Evolutionary conservation across 2,329 filamentous ascomycete species (phyloP), one percentile per base, ranked within the genome.

Genomic region (Colletotrichum acutatum): DNA sequence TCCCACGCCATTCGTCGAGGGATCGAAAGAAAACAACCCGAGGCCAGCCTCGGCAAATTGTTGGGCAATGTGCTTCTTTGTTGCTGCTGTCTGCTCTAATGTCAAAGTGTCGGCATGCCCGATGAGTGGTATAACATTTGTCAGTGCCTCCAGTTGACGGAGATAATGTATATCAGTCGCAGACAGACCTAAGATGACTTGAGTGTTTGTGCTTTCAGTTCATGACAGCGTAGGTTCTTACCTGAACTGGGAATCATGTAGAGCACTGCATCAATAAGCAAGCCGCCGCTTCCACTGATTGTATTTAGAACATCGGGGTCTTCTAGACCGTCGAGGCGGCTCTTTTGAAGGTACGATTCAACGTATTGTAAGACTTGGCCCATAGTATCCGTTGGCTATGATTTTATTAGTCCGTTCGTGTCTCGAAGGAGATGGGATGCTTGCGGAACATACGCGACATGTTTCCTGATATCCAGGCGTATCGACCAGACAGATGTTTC

Each of bases 401-500:
- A 19, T 42, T 14, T 19, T 61, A 58, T 75, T 26, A 69, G 68
- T 69, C 26, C 57, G 56, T 34, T 32, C 11, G 26, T 12, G n/a
- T 22, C 24, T n/a, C 46, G n/a, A 4, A 14, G 8, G 14, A 19
- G n/a, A n/a, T 79, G 14, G 54, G 54, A 54, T 34, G 26, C 12
- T 56, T 30, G 28, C 12, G 54, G 30, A 59, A 81, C 88, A 74
- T 82, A 91, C 87, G 49, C 88, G 89, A 58, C 84, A 86, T 58
- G 86, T 87, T 75, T 80, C 84, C 53, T 86, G 84, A 80, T 90
- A 91, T 14, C 92, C 91, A 12, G 93, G 90, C 2, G 94, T 96
- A 83, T 98, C 96, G 71, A 98, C 91, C 79, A 99, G 98, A 81
- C 95, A 98, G 5, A 99, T 84, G 79, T 99, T 99, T 34, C 96